Evolutionary conservation across 2,329 filamentous ascomycete genomes (phyloP), one percentile per base, ranked within the genome.

Genomic region (Paraphoma sp.): DNA sequence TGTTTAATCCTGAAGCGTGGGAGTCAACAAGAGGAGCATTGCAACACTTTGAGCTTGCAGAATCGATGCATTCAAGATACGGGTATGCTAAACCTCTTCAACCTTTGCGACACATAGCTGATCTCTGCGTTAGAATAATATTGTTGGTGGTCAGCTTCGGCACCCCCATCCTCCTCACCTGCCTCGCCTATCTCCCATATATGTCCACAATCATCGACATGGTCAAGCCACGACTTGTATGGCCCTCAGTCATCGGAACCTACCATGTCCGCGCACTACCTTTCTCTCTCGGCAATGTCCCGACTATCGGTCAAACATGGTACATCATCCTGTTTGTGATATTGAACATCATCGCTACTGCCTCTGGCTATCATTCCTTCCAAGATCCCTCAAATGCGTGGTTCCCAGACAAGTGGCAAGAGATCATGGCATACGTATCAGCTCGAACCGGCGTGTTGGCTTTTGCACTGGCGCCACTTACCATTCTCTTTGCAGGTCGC

Each of bases 281-380:
- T 10, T 64, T 43, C 9, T 51, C 48, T 1, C 45, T 63, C 12
- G 61, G 63, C 1, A 78, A 79, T 52, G 70, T 70, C 3, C 81
- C 81, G 0, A 82, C 78, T 1, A 51, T 75, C 1, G 80, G 80
- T 1, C 81, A 83, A 44, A 63, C 70, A 53, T 74, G 83, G 9
- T 83, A 80, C 63, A 79, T 84, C 33, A 41, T 71, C 9, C 66
- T 61, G 28, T 63, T 69, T 42, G 4, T 67, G 11, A 33, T 62
- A 36, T 43, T 67, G 8, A 68, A 67, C 38, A 54, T 70, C 44
- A 51, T 68, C 44, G 51, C 57, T 9, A 53, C 54, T 4, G 45
- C 58, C 23, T 54, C 46, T 6, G 56, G 51, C 63, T 81, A 11
- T 72, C 72, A 1, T 44, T 83, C 16, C 75, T 81, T 43, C n/a